phyloP scores from a whole-genome alignment of 2,329 filamentous ascomycete genomes.

The Cordyceps fumosorosea region DNA sequence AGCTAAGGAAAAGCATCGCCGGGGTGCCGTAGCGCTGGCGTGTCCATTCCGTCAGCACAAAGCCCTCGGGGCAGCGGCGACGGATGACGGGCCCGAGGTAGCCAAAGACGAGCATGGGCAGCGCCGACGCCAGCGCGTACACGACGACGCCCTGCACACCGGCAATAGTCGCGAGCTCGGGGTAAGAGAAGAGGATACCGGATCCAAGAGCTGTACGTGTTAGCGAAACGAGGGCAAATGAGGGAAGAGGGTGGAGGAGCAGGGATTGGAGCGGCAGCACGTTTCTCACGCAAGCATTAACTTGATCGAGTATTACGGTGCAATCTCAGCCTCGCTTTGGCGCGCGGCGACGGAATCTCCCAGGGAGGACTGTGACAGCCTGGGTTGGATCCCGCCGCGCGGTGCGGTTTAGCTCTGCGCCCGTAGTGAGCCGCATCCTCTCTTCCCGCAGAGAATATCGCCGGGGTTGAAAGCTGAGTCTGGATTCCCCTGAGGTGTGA shows the following conservation, averaged over 20 bases:
- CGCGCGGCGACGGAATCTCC: slow-evolving; percentile 35
- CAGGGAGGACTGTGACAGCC: slow-evolving; percentile 12
- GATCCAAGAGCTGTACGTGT: slow-evolving; percentile 68
- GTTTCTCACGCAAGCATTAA: slow-evolving; percentile 98
- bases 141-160: slow-evolving; percentile 73
- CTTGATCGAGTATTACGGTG: slow-evolving; percentile 97
- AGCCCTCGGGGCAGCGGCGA: slow-evolving; percentile 73
- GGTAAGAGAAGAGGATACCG: slow-evolving; percentile 77
- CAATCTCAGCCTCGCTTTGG: slow-evolving; percentile 77
- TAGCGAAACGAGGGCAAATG: slow-evolving; percentile 26
- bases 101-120: slow-evolving; percentile 70
- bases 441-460: slow-evolving; percentile 20
- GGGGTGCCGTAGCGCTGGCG: slow-evolving; percentile 67
- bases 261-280: slow-evolving; percentile 73
- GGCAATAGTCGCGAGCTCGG: slow-evolving; percentile 70
- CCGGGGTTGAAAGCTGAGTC: not conserved
- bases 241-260: slow-evolving; percentile 19
- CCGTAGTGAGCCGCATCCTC: slow-evolving; percentile 73
- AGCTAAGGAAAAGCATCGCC: slow-evolving; percentile 66
- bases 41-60: slow-evolving; percentile 80
- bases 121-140: slow-evolving; percentile 65
- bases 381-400: slow-evolving; percentile 45
- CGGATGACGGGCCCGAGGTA: slow-evolving; percentile 70
- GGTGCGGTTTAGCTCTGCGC: slow-evolving; percentile 58
- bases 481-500: not conserved